phyloP scores from a whole-genome alignment of 2,329 filamentous ascomycete genomes.

The Dactylellina parvicollis region DNA sequence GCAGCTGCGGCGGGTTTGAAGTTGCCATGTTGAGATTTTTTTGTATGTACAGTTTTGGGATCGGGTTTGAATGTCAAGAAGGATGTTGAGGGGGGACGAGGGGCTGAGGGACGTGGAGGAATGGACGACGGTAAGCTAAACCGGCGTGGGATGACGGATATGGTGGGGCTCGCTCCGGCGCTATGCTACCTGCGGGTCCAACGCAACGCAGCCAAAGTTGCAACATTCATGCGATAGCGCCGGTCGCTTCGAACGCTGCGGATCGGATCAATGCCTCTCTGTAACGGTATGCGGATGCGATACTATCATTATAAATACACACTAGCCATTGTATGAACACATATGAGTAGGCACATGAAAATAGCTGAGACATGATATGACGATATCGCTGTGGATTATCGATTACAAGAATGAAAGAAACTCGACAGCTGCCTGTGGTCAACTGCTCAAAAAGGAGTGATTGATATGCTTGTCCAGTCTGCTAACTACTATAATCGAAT shows the following conservation, averaged over 20 bases:
- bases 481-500: not conserved
- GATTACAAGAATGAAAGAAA: too few relatives aligned
- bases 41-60: not conserved
- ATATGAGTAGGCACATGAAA: not conserved
- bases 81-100: not conserved
- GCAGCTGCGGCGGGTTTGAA: conserved; percentile 75
- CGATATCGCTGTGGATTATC: too few relatives aligned
- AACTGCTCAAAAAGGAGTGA: too few relatives aligned
- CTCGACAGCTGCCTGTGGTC: too few relatives aligned
- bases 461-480: not conserved
- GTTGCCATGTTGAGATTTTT: conserved; percentile 69
- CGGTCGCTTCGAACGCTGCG: not conserved
- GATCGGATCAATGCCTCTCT: not conserved
- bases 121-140: not conserved
- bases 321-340: not conserved
- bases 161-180: conserved; percentile 6
- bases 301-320: not conserved
- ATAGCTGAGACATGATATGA: too few relatives aligned
- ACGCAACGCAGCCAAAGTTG: conserved; percentile 35
- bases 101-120: not conserved
- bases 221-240: conserved; percentile 11
- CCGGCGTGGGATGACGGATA: not conserved
- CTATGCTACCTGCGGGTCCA: conserved; percentile 4
- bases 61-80: not conserved
- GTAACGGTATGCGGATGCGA: not conserved